These are phyloP conservation scores for Plantago lanceolata DNA, from an alignment of 305 asterid species.

Conservation along the genomic window DNA sequence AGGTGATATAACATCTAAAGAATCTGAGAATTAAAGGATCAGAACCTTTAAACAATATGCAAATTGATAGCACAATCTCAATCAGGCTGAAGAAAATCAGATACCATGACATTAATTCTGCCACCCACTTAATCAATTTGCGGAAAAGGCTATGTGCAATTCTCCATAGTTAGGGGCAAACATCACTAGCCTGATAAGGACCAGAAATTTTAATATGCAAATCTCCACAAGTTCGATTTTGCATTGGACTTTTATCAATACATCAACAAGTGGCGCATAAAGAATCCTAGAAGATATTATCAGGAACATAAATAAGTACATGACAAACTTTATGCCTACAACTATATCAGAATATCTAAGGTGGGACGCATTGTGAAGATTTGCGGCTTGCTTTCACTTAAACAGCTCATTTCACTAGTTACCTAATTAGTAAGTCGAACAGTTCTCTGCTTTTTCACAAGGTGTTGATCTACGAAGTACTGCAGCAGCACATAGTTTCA, in stretches of 20 bases:
- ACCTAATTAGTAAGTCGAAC: too few species aligned
- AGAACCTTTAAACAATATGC: neutral
- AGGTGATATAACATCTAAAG: neutral
- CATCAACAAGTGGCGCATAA: slow-evolving; percentile 23
- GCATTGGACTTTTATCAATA: slow-evolving; percentile 16
- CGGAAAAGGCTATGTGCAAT: neutral
- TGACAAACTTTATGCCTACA: slow-evolving; percentile 1
- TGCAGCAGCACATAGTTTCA: too few species aligned
- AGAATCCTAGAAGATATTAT: neutral
- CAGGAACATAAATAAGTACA: slow-evolving; percentile 1
- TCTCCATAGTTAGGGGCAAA: slow-evolving; percentile 8
- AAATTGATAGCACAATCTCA: slow-evolving; percentile 1
- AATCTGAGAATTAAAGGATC: neutral
- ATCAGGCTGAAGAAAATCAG: neutral
- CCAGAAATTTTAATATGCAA: neutral
- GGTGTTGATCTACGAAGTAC: too few species aligned
- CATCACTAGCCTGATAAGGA: slow-evolving; percentile 3
- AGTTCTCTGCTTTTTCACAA: too few species aligned
- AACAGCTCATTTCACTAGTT: too few species aligned
- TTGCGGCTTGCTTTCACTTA: neutral
- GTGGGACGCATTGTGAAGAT: neutral
- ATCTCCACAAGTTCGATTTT: neutral
- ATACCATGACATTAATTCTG: neutral
- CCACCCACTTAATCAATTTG: neutral
- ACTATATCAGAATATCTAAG: slow-evolving; percentile 12